Conservation (phyloP, 2,329 filamentous ascomycete genomes). For the Penicillium sumatraense region DNA sequence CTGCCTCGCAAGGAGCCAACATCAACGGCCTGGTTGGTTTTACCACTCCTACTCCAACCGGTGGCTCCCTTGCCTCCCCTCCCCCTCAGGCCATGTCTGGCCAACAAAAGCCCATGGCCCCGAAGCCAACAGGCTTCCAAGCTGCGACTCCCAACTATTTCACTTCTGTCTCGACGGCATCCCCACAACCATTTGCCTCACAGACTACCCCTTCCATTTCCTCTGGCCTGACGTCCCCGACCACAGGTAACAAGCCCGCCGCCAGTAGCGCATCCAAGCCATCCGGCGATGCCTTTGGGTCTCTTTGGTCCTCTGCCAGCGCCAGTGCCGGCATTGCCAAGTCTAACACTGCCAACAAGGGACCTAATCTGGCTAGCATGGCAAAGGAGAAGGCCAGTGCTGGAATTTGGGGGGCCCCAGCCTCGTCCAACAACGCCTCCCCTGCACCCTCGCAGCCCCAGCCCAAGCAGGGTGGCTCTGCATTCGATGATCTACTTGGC, state of each 20-base stretch:
- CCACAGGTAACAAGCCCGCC: constrained; percentile 54
- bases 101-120: constrained; percentile 44
- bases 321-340: constrained; percentile 79
- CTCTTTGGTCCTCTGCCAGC: constrained; percentile 73
- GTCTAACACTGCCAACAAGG: constrained; percentile 63
- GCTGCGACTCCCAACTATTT: constrained; percentile 91
- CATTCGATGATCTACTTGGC: constrained; percentile 47
- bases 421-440: constrained; percentile 59
- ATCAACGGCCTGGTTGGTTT: constrained; percentile 79
- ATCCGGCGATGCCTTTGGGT: constrained; percentile 83
- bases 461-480: constrained; percentile 37
- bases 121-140: constrained; percentile 71
- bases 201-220: constrained; percentile 44
- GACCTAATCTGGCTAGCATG: constrained; percentile 85
- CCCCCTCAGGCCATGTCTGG: constrained; percentile 48
- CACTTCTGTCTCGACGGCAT: constrained; percentile 68
- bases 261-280: constrained; percentile 42
- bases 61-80: constrained; percentile 58
- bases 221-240: constrained; percentile 44
- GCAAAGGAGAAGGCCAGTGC: constrained; percentile 98
- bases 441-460: constrained; percentile 50
- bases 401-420: constrained; percentile 85
- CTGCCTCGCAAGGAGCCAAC: constrained; percentile 78
- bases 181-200: constrained; percentile 38
- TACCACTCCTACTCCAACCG: constrained; percentile 71